These are phyloP conservation scores for Diaporthe sp. DNA, from an alignment of 2,329 filamentous ascomycete species.

Conservation along the genomic window DNA sequence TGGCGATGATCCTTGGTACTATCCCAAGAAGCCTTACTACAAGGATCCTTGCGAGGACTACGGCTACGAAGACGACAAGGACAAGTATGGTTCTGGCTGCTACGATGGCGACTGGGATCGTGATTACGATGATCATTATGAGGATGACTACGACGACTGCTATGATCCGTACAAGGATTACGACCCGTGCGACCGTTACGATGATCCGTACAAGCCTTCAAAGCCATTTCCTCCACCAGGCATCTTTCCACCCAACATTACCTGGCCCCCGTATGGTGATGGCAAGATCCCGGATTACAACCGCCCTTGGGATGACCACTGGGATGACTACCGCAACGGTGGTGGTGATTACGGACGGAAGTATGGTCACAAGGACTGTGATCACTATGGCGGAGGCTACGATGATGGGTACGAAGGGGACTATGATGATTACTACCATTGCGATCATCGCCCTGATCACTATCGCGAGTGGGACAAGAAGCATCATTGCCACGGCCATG, in stretches of 20 bases:
- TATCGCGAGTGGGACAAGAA: constrained; percentile 14
- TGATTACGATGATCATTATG: constrained; percentile 7
- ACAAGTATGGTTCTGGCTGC: background rate
- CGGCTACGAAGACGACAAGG: background rate
- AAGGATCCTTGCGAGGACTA: background rate
- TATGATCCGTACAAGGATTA: background rate
- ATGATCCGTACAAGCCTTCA: background rate
- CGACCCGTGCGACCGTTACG: background rate
- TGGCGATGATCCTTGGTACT: background rate
- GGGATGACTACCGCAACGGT: constrained; percentile 24
- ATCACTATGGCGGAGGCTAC: background rate
- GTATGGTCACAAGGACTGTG: background rate
- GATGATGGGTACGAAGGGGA: background rate
- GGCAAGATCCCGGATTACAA: background rate
- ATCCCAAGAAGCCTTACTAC: background rate
- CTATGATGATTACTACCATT: background rate
- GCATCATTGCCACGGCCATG: background rate
- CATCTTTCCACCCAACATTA: constrained; percentile 30
- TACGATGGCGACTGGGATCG: background rate
- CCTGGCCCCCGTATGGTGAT: constrained; percentile 7
- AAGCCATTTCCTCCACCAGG: constrained; percentile 26
- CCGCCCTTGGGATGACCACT: constrained; percentile 18
- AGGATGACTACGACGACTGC: background rate
- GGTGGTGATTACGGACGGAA: background rate
- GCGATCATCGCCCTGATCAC: constrained; percentile 11